Base-by-base conservation (phyloP, 257 asterid species). In the Lantana camara region DNA sequence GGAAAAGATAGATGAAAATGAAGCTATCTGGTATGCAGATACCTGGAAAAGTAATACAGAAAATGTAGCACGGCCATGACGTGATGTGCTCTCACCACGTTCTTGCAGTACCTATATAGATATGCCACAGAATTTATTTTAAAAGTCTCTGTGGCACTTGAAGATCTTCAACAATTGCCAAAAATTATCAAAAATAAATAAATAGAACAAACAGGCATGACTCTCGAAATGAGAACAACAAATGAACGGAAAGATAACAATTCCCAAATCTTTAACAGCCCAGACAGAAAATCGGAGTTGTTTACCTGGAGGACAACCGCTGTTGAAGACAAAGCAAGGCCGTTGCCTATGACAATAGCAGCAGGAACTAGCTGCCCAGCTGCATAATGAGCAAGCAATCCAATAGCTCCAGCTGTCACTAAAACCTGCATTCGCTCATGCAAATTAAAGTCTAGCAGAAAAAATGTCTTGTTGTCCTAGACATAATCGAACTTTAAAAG, bases 1-100 rank as follows among this genome's bases (percentile, higher is more conserved):
- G 21, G 10, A 30, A n/a, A 16, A 19, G 14, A 53, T 8, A 47
- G 57, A 32, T 1, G 56, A 29, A 54, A 35, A 17, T 5, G 48
- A 47, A 13, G 19, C 35, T 27, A 4, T 45, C 45, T 19, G 15
- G 42, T 12, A 29, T 24, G 64, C 42, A 54, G 38, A 64, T 75
- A 87, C 96, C 93, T 87, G 96, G 69, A 87, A 87, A 61, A 87
- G 90, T 68, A 87, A 72, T 65, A 87, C 93, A 41, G 96, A 87
- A 74, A 87, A 85, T 40, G 95, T 78, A 37, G 95, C 90, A 58
- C 95, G 86, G 60, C 95, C 93, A 55, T 87, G 95, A 53, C 95
- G 95, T 47, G 95, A 87, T 58, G 95, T 87, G 82, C 95, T 87
- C 79, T 87, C 95, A 69, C 95, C 93, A 38, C 95, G 83, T 63